Evolutionary conservation across 148 eudicot species (phyloP).

Genomic region (Amaranthus palmeri): DNA sequence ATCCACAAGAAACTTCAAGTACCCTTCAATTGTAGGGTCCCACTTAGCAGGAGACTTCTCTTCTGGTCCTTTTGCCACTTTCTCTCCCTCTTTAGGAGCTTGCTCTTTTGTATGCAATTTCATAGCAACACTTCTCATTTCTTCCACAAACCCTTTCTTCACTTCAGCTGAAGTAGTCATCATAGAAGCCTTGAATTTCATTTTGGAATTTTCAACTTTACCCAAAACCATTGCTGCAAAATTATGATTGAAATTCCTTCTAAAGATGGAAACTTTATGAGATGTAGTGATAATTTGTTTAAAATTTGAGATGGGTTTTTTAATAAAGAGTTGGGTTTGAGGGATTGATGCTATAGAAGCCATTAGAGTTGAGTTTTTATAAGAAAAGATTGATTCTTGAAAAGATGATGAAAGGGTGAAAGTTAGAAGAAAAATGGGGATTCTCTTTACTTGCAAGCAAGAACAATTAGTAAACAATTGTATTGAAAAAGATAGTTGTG

Average conservation of each 20-base stretch:
- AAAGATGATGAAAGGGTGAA: background rate
- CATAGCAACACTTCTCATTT: conserved; percentile 97
- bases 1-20: conserved; percentile 87
- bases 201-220: conserved; percentile 12
- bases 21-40: conserved; percentile 84
- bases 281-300: conserved; percentile 8
- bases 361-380: conserved; percentile 28
- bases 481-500: background rate
- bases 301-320: conserved; percentile 27
- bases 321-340: conserved; percentile 23
- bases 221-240: conserved; percentile 25
- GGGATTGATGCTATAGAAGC: conserved; percentile 43
- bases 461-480: background rate
- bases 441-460: conserved; percentile 28
- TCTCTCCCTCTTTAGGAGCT: conserved; percentile 67
- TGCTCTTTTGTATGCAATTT: conserved; percentile 81
- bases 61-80: conserved; percentile 49
- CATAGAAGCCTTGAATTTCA: conserved; percentile 30
- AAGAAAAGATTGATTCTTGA: background rate
- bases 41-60: conserved; percentile 63
- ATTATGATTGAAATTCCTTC: conserved; percentile 21
- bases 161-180: conserved; percentile 42
- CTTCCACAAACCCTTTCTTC: conserved; percentile 87
- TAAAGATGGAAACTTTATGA: conserved; percentile 6
- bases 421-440: background rate